phyloP scores from a whole-genome alignment of 2,329 filamentous ascomycete species.

The Fusarium mangiferae region DNA sequence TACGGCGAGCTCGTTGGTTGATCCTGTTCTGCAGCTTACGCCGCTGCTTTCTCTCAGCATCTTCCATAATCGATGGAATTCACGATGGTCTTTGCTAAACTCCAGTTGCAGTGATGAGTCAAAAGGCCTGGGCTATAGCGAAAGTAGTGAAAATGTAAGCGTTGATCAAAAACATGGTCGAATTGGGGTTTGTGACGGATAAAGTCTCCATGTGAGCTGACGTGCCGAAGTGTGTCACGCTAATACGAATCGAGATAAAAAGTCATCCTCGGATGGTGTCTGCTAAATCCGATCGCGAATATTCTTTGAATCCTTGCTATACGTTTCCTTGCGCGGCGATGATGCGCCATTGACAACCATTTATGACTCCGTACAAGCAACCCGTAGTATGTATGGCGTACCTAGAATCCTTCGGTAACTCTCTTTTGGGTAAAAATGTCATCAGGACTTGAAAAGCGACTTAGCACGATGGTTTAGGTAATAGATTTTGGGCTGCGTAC shows the following conservation, averaged over 20 bases:
- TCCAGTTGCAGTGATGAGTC: no score
- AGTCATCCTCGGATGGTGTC: not conserved
- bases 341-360: not conserved
- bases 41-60: slow-evolving; percentile 3
- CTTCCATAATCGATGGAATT: not conserved
- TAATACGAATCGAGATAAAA: slow-evolving; percentile 11
- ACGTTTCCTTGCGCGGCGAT: not conserved
- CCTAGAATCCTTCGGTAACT: not conserved
- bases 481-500: no score
- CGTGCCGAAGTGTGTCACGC: not conserved
- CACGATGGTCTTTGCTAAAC: no score
- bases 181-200: not conserved
- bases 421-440: not conserved
- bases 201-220: not conserved
- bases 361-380: not conserved
- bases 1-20: slow-evolving; percentile 15
- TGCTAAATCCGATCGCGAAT: not conserved
- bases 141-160: slow-evolving; percentile 10
- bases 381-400: not conserved
- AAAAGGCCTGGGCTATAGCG: not conserved
- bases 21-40: slow-evolving; percentile 12
- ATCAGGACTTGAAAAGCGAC: not conserved
- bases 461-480: no score
- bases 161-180: not conserved
- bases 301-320: not conserved